phyloP scores from a whole-genome alignment of 805 yeast species.

The Metschnikowia amazonensis region DNA sequence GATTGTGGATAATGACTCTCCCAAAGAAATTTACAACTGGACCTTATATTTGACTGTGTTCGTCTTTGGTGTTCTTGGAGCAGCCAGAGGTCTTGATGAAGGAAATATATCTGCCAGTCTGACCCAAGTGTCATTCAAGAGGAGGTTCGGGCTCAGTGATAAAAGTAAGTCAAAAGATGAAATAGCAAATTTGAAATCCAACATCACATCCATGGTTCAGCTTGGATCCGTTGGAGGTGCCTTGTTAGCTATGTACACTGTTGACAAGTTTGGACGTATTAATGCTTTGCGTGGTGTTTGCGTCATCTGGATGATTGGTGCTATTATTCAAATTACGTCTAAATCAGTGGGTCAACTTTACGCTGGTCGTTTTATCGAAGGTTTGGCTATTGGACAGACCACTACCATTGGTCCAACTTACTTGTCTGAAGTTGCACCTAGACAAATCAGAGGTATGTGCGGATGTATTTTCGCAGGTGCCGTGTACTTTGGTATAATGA shows the following conservation, averaged over 20 bases:
- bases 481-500: constrained; percentile 51
- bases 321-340: constrained; percentile 47
- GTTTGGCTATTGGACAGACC: constrained; percentile 55
- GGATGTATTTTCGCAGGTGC: constrained; percentile 55
- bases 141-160: constrained; percentile 44
- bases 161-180: constrained; percentile 28
- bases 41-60: constrained; percentile 43
- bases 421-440: constrained; percentile 52
- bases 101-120: constrained; percentile 47
- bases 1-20: constrained; percentile 31
- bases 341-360: constrained; percentile 46
- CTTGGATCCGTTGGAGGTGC: constrained; percentile 55
- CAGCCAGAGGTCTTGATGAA: constrained; percentile 57
- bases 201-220: constrained; percentile 57
- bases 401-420: constrained; percentile 53
- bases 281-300: constrained; percentile 44
- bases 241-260: constrained; percentile 43
- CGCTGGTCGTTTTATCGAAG: constrained; percentile 54
- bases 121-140: constrained; percentile 40
- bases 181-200: constrained; percentile 47
- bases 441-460: constrained; percentile 48
- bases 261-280: constrained; percentile 51
- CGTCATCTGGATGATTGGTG: constrained; percentile 37
- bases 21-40: constrained; percentile 45
- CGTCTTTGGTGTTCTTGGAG: constrained; percentile 53